Percentiles rank a stretch among this genome's conserved stretches.
phyloP scores from a whole-genome alignment of 2,329 filamentous ascomycete genomes.

The Cladosporium phlei region DNA sequence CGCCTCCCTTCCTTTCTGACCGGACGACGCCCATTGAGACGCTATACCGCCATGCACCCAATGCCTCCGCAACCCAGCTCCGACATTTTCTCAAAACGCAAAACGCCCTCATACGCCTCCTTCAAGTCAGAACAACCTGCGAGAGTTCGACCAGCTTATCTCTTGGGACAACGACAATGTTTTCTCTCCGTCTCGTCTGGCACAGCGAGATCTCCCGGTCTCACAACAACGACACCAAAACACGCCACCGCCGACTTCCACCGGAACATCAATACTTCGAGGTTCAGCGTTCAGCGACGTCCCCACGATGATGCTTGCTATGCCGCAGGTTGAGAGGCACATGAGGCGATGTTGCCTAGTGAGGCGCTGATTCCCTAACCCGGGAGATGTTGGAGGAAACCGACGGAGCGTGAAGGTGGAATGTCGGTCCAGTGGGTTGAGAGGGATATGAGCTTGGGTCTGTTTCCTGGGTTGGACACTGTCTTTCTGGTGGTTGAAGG shows the following conservation, averaged over 20 bases:
- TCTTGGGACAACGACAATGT: constrained; percentile 63
- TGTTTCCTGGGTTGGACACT: no score
- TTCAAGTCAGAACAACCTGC: constrained; percentile 50
- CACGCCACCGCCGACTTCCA: constrained; percentile 39
- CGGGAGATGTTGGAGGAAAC: constrained; percentile 61
- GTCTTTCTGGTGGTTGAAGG: no score
- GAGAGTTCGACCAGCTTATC: constrained; percentile 57
- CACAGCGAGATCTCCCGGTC: constrained; percentile 63
- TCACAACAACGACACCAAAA: constrained; percentile 33
- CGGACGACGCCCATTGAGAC: no score
- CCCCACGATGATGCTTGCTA: constrained; percentile 60
- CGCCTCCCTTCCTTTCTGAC: no score
- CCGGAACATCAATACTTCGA: constrained; percentile 46
- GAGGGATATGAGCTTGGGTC: no score
- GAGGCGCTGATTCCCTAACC: constrained; percentile 62
- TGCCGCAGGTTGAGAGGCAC: constrained; percentile 60
- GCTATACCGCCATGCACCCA: constrained; percentile 15
- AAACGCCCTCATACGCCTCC: constrained; percentile 40
- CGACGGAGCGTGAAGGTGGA: constrained; percentile 55
- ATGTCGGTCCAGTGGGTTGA: constrained; percentile 73
- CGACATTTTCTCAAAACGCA: constrained; percentile 61
- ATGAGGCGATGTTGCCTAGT: constrained; percentile 70
- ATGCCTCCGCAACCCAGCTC: constrained; percentile 59
- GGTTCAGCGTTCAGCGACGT: constrained; percentile 53
- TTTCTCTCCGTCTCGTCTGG: constrained; percentile 62